Evolutionary conservation across 208 protist genomes (phyloP).

Genomic region (Jaenimonas drosophilae): DNA sequence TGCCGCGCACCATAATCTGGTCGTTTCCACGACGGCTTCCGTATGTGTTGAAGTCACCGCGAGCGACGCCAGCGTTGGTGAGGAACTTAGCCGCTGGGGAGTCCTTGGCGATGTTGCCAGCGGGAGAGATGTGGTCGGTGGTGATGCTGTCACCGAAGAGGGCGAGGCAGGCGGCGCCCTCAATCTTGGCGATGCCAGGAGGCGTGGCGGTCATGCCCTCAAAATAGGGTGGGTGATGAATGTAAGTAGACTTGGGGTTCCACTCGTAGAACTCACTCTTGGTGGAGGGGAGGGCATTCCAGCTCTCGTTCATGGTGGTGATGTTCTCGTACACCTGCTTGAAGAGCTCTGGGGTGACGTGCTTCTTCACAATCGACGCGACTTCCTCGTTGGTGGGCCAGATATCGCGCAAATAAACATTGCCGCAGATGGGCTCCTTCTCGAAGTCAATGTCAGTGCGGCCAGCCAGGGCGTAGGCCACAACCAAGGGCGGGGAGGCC

Average conservation of each 20-base stretch:
- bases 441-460: slow-evolving; percentile 93
- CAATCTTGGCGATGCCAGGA: slow-evolving; percentile 43
- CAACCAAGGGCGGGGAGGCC: slow-evolving; percentile 92
- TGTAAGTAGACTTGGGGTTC: slow-evolving; percentile 93
- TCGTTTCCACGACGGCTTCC: slow-evolving; percentile 94
- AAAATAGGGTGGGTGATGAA: slow-evolving; percentile 95
- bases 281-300: slow-evolving; percentile 87
- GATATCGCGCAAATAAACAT: slow-evolving; percentile 94
- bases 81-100: slow-evolving; percentile 90
- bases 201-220: slow-evolving; percentile 60
- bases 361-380: slow-evolving; percentile 45
- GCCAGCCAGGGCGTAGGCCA: slow-evolving; percentile 94
- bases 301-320: slow-evolving; percentile 82
- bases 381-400: slow-evolving; percentile 93
- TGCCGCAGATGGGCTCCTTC: slow-evolving; percentile 79
- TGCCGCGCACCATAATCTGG: slow-evolving; percentile 94
- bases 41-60: slow-evolving; percentile 95
- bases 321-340: slow-evolving; percentile 88
- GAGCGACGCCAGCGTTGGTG: slow-evolving; percentile 61
- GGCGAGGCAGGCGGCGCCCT: slow-evolving; percentile 80
- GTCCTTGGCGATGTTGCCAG: slow-evolving; percentile 92
- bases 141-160: slow-evolving; percentile 95
- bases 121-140: slow-evolving; percentile 95
- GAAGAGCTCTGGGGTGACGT: slow-evolving; percentile 88
- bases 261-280: slow-evolving; percentile 89